Percentiles rank a stretch among this genome's conserved stretches.
phyloP scores from a whole-genome alignment of 371 early-diverging fungal species.

The Smittium mucronatum region DNA sequence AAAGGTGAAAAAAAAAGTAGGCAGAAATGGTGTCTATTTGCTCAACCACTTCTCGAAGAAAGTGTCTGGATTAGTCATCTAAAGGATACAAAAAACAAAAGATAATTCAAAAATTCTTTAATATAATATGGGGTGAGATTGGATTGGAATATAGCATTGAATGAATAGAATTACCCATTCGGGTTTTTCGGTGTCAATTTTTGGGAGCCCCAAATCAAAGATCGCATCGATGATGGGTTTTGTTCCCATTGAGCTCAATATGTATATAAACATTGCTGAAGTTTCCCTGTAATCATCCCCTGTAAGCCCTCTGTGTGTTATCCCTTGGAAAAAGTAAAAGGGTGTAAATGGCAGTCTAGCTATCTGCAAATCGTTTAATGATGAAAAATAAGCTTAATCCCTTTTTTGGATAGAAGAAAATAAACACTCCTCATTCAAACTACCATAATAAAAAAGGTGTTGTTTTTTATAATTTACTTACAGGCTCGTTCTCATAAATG shows the following conservation, averaged over 20 bases:
- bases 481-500: neutral
- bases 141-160: no score
- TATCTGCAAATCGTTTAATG: conserved; percentile 5
- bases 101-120: no score
- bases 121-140: no score
- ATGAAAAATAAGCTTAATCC: neutral
- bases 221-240: conserved; percentile 7
- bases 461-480: neutral
- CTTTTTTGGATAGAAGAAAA: no score
- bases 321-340: conserved; percentile 8
- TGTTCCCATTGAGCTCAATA: conserved; percentile 5
- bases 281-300: conserved; percentile 12
- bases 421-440: no score
- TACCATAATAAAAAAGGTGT: neutral
- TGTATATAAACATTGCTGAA: conserved; percentile 11
- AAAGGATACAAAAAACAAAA: neutral
- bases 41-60: conserved; percentile 2
- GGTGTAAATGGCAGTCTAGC: conserved; percentile 16
- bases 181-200: neutral
- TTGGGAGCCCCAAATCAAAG: conserved; percentile 9
- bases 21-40: neutral
- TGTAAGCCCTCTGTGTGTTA: conserved; percentile 14
- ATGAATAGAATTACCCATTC: conserved; percentile 10
- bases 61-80: neutral
- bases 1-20: no score